phyloP scores from a whole-genome alignment of 1,139 yeast genomes.

The Pichia sorboxylosa region DNA sequence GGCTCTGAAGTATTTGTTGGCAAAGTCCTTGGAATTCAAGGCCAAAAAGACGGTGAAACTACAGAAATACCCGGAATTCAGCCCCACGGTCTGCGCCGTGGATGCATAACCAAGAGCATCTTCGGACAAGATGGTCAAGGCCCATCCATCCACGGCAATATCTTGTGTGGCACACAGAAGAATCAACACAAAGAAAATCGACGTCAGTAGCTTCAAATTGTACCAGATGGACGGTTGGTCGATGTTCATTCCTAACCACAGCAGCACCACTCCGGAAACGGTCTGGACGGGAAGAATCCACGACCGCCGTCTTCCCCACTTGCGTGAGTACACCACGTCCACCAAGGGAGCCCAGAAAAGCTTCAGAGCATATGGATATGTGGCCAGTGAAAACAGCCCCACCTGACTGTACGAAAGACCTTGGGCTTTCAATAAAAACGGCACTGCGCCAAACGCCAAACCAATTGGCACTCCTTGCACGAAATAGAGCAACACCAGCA shows the following conservation, averaged over 20 bases:
- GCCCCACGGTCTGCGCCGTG: slow-evolving; percentile 93
- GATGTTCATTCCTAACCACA: slow-evolving; percentile 50
- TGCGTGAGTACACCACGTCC: slow-evolving; percentile 64
- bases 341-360: slow-evolving; percentile 93
- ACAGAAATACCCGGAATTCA: slow-evolving; percentile 84
- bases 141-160: slow-evolving; percentile 99
- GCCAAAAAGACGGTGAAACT: slow-evolving; percentile 88
- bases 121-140: slow-evolving; percentile 71
- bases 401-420: slow-evolving; percentile 75
- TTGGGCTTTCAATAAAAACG: slow-evolving; percentile 68
- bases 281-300: slow-evolving; percentile 94
- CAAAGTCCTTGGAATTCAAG: slow-evolving; percentile 83
- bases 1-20: slow-evolving; percentile 66
- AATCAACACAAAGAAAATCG: slow-evolving; percentile 62
- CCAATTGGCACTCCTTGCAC: slow-evolving; percentile 96
- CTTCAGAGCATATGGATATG: slow-evolving; percentile 89
- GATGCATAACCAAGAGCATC: slow-evolving; percentile 85
- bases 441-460: slow-evolving; percentile 89
- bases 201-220: slow-evolving; percentile 40
- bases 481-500: slow-evolving; percentile 62
- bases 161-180: slow-evolving; percentile 95
- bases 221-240: slow-evolving; percentile 39
- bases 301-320: slow-evolving; percentile 71
- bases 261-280: slow-evolving; percentile 57
- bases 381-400: slow-evolving; percentile 81